Evolutionary conservation across 2,329 filamentous ascomycete species (phyloP), one percentile per base, ranked within the genome.

Genomic region (Stylonectria norvegica): DNA sequence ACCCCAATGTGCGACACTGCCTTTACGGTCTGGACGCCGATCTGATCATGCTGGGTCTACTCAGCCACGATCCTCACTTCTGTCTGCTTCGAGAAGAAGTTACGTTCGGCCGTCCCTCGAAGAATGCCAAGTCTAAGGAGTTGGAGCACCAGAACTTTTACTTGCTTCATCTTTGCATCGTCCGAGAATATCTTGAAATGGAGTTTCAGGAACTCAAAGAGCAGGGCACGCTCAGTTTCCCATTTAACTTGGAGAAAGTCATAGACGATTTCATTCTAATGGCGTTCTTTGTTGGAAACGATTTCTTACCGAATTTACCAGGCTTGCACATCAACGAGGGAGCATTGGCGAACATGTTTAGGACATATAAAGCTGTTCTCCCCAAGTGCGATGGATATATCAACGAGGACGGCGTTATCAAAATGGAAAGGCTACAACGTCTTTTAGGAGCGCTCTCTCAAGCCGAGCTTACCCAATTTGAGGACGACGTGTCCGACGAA

Each of bases 261-360:
- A 97, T 98, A 69, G 93, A 98, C 63, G 93, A 98, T 72, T 98
- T 98, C 66, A 97, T 98, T 62, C 79, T 98, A 46, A 96, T 98
- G 89, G 91, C 90, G 34, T 98, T 98, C 71, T 98, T 98, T 65
- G 89, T 98, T 57, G 93, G 93, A 62, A 98, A 98, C 67, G 93
- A 98, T 77, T 98, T 98, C 70, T 77, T 98, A 64, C 93, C 93
- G 3, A 96, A 98, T 67, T 75, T 98, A 43, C 94, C 94, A 5
- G 88, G 94, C 59, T 70, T 98, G 50, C 93, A 98, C 67, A 98
- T 98, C 67, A 98, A 98, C 66, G 94, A 98, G 67, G 94, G 93
- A 50, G 93, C 94, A 16, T 71, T 98, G 65, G 88, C 91, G 17
- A 84, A 93, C 60, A 98, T 98, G 93, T 98, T 98, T 65, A 85